Evolutionary conservation across 1,139 yeast species (phyloP).

Genomic region (Debaryomyces subglobosus): DNA sequence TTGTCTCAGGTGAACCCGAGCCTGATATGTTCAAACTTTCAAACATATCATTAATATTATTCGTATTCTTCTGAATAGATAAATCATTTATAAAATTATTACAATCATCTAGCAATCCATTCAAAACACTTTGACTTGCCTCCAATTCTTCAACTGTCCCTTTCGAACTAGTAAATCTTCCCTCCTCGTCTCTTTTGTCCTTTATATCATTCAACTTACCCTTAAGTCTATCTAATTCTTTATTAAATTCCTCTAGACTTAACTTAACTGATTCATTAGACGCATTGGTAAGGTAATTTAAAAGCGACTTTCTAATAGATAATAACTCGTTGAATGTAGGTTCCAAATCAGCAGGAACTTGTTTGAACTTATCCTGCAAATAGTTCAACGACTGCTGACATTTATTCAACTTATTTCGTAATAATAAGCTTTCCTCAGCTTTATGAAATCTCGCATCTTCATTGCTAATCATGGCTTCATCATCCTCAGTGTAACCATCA

Average conservation of each 20-base stretch:
- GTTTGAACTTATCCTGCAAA: slow-evolving; percentile 56
- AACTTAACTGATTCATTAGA: slow-evolving; percentile 10
- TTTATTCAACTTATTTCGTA: slow-evolving; percentile 60
- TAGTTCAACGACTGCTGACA: slow-evolving; percentile 57
- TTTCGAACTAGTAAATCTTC: slow-evolving; percentile 31
- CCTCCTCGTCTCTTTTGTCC: slow-evolving; percentile 35
- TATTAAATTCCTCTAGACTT: slow-evolving; percentile 12
- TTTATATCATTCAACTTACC: slow-evolving; percentile 36
- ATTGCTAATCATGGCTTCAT: slow-evolving; percentile 14
- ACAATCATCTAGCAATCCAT: slow-evolving; percentile 82
- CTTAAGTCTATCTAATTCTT: slow-evolving; percentile 21
- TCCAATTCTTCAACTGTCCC: slow-evolving; percentile 26
- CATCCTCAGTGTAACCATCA: slow-evolving; percentile 25
- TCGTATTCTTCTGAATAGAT: slow-evolving; percentile 55
- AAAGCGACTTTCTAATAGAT: slow-evolving; percentile 34
- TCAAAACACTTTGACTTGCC: slow-evolving; percentile 58
- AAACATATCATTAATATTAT: slow-evolving; percentile 22
- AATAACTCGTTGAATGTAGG: slow-evolving; percentile 52
- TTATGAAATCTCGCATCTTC: slow-evolving; percentile 30
- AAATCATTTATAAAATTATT: slow-evolving; percentile 73
- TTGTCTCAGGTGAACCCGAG: slow-evolving; percentile 15
- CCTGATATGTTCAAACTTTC: slow-evolving; percentile 28
- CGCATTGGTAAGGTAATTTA: slow-evolving; percentile 35
- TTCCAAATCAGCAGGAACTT: slow-evolving; percentile 59
- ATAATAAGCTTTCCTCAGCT: slow-evolving; percentile 58